A percentile compares a stretch with the other conserved stretches of the same genome.
These are phyloP conservation scores for Wallacemonas sp. DNA, from an alignment of 208 protist genomes.

Conservation along the genomic window DNA sequence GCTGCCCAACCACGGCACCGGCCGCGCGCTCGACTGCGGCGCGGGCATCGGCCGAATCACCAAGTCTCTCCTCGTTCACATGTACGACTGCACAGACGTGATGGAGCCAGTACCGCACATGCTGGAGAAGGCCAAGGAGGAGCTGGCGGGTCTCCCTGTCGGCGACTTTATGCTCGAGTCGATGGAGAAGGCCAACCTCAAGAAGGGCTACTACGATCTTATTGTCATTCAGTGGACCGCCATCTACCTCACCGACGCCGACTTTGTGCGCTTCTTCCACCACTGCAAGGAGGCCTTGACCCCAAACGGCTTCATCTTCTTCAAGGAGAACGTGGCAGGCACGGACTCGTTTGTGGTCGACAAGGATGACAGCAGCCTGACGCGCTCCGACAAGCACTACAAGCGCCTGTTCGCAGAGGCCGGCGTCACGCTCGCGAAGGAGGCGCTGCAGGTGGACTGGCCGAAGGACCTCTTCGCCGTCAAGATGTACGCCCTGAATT, in stretches of 20 bases:
- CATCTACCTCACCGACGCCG: slow-evolving; percentile 92
- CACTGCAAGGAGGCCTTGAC: slow-evolving; percentile 75
- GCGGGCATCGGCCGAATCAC: slow-evolving; percentile 93
- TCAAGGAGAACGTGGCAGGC: slow-evolving; percentile 89
- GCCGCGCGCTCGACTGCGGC: slow-evolving; percentile 88
- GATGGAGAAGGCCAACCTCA: slow-evolving; percentile 76
- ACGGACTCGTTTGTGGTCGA: slow-evolving; percentile 79
- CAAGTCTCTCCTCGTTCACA: slow-evolving; percentile 59
- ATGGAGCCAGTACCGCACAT: slow-evolving; percentile 88
- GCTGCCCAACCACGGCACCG: slow-evolving; percentile 52
- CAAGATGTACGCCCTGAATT: slow-evolving; percentile 90
- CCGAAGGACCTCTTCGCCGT: slow-evolving; percentile 75
- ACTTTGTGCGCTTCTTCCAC: slow-evolving; percentile 88
- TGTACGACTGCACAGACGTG: slow-evolving; percentile 81
- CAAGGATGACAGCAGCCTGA: slow-evolving; percentile 89
- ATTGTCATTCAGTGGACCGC: slow-evolving; percentile 94
- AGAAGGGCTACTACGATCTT: slow-evolving; percentile 78
- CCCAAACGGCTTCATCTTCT: slow-evolving; percentile 87
- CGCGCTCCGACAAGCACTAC: slow-evolving; percentile 87
- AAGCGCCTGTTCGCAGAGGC: slow-evolving; percentile 75
- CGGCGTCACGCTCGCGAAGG: slow-evolving; percentile 65
- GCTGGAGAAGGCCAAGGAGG: slow-evolving; percentile 81
- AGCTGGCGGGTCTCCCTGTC: slow-evolving; percentile 68
- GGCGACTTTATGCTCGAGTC: slow-evolving; percentile 81
- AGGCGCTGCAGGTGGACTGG: slow-evolving; percentile 77